Conservation (phyloP, 148 eudicot genomes). For the Cornus controversa region DNA sequence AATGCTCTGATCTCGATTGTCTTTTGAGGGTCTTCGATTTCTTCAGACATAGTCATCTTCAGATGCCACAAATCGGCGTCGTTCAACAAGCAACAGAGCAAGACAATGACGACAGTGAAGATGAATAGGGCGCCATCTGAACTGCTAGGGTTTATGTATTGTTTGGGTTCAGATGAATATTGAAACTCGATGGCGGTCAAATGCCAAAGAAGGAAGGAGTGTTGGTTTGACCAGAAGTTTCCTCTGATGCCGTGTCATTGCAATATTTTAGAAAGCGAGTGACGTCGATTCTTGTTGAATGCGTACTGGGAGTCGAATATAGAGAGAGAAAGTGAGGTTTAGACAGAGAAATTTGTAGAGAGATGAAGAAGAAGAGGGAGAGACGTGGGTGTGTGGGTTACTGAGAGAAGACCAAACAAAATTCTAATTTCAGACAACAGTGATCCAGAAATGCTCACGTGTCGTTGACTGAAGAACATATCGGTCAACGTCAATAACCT, state of each 20-base stretch:
- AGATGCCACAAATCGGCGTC: not conserved
- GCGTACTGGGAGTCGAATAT: not conserved
- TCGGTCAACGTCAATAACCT: not conserved
- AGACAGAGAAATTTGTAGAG: not conserved
- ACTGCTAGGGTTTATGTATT: not conserved
- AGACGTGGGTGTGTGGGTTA: not conserved
- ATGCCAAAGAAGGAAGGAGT: not conserved
- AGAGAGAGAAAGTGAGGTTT: not conserved
- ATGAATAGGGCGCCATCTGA: not conserved
- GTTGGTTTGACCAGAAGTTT: not conserved
- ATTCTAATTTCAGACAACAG: not conserved
- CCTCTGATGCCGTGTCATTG: not conserved
- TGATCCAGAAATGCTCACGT: not conserved
- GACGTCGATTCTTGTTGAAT: not conserved
- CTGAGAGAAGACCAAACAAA: not conserved
- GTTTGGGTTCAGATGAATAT: too few relatives aligned
- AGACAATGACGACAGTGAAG: not conserved
- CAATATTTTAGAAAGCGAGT: not conserved
- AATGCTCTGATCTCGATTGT: constrained; percentile 55
- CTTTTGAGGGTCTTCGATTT: constrained; percentile 22
- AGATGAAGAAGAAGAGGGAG: too few relatives aligned
- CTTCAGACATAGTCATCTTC: not conserved
- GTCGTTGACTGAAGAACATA: not conserved
- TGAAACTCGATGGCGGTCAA: not conserved
- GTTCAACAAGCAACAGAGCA: not conserved